Base-by-base conservation (phyloP, 768 basidiomycete species). In the Coprinopsis strossmayeri region DNA sequence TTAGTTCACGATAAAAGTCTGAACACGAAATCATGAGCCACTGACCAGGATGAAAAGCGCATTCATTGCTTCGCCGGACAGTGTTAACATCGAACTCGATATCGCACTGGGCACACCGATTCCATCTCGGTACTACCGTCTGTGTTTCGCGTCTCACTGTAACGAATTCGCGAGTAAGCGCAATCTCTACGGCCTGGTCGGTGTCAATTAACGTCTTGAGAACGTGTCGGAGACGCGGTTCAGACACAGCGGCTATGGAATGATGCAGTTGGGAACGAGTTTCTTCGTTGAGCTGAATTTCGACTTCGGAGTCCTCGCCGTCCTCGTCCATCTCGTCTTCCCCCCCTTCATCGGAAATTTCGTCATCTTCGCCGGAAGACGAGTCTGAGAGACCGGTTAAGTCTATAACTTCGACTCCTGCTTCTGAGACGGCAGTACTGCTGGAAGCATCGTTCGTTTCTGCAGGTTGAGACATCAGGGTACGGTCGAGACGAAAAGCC, bases 31-130 rank as follows among this genome's bases (percentile, higher is more conserved):
- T 5, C 17, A 13, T 21, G 9, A 10, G 9, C 13, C 41, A 37
- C 70, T 44, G 46, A 77, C 79, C 78, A 35, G 74, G 69, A 64
- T 81, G 79, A 53, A 74, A 78, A 15, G 51, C 39, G 51, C 78
- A 81, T 50, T 74, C 74, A 2, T 62, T 65, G 3, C 69, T 63
- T 17, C 59, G 67, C 38, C 70, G 61, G 35, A 59, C 52, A 3
- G 55, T 59, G 11, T 66, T 65, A 35, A 65, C 60, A 51, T 79
- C 77, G 52, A 67, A 78, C 43, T 77, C 72, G 45, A 69, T 68
- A 17, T 66, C 61, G 52, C 79, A 80, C 51, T 73, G 72, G 4
- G 50, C 61, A 54, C 79, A 79, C 3, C 56, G 62, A 43, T 73
- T 70, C 72, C 73, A 78, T 24, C 73, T 69, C 12, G 71, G 64